Evolutionary conservation across 768 basidiomycete genomes (phyloP), one percentile per base, ranked within the genome.

Genomic region (Podaxis sp.): DNA sequence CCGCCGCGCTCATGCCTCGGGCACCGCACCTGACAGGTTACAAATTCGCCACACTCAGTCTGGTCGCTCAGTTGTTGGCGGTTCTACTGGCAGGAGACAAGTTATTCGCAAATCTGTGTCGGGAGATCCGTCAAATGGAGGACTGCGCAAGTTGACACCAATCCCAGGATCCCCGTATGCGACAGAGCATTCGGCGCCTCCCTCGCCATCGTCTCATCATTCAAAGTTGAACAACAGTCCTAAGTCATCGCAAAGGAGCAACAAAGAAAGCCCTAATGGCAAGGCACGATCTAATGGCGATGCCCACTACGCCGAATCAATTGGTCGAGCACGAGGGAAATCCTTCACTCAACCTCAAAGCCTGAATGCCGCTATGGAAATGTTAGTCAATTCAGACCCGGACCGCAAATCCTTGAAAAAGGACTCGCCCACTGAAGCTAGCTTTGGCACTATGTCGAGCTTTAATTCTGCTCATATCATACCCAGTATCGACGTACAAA

Each of bases 121-220:
- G 3, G 69, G 57, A 4, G 61, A 63, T 19, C 61, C 54, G 19
- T 57, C 55, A 28, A 63, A 56, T 57, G 61, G 61, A 51, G 61
- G 61, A 17, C 24, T 63, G 36, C 61, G 61, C 38, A 80, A 86
- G 58, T 77, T 89, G 39, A 81, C 87, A 30, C 85, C 87, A 26
- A 88, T 89, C 57, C 87, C 87, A 57, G 85, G 85, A 48, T 92
- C 91, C 51, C 88, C 87, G 0, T 86, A 86, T 67, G 70, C 77
- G 12, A 86, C 87, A 33, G 89, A 91, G 53, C 80, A 77, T 46
- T 86, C 89, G 49, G 72, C 78, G 17, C 83, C 87, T 53, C 80
- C 84, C 13, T 85, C 87, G 6, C 76, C 80, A n/a, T 74, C 75
- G 26, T 70, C 78, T 40, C 46, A 80, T 81, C 71, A 67, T 65